Conservation (phyloP, 176 grass and related monocot genomes). For the Elaeis guineensis region DNA sequence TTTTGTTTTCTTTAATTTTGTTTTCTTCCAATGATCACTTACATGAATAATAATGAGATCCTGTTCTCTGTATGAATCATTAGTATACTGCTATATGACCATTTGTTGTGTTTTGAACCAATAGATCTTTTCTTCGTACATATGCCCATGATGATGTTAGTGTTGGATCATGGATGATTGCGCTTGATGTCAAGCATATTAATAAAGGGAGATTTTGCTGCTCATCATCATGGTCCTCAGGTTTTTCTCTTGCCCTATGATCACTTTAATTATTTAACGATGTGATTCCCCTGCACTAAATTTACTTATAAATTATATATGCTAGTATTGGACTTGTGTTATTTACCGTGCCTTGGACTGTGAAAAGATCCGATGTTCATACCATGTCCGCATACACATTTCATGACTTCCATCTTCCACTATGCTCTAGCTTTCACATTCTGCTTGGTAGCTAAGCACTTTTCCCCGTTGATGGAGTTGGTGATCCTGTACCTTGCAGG, state of each 20-base stretch:
- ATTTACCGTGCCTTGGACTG: too few relatives aligned
- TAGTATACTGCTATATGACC: too few relatives aligned
- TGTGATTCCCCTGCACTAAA: neutral
- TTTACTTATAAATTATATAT: neutral
- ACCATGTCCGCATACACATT: neutral
- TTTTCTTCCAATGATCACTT: too few relatives aligned
- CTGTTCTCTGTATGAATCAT: too few relatives aligned
- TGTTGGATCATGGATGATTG: constrained; percentile 93
- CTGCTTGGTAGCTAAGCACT: neutral
- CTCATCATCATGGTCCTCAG: constrained; percentile 82
- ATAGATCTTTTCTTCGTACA: constrained; percentile 67
- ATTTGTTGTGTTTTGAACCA: too few relatives aligned
- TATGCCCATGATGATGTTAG: constrained; percentile 99
- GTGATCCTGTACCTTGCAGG: constrained; percentile 29
- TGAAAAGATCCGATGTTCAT: neutral
- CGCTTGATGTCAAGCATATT: constrained; percentile 86
- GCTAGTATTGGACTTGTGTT: neutral
- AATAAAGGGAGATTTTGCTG: constrained; percentile 94
- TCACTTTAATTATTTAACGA: too few relatives aligned
- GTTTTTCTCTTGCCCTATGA: constrained; percentile 12
- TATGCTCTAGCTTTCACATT: neutral
- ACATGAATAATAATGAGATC: too few relatives aligned
- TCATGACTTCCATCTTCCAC: neutral
- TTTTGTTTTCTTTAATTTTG: too few relatives aligned
- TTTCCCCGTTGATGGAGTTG: constrained; percentile 10